Conservation (phyloP, 306 rosid species). For the Quercus rubra region DNA sequence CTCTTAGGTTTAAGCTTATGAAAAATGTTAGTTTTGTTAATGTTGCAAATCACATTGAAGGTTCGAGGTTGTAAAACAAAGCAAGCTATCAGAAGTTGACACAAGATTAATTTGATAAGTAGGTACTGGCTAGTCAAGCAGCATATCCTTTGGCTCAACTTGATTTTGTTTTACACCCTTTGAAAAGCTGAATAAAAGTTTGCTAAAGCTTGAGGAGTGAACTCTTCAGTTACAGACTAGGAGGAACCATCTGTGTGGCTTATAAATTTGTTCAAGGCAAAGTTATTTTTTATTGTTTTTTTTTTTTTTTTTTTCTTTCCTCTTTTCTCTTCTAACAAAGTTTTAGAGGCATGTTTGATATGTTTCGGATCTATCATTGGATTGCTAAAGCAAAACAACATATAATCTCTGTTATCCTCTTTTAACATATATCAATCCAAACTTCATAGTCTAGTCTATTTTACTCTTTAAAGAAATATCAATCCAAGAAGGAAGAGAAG, state of each 20-base stretch:
- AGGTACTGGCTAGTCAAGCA: background rate
- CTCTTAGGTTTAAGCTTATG: background rate
- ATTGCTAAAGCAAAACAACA: background rate
- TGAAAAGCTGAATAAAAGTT: background rate
- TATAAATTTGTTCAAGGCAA: too few relatives aligned
- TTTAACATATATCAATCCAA: background rate
- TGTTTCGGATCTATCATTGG: background rate
- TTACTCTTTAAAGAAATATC: background rate
- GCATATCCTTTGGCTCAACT: background rate
- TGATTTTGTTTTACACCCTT: background rate
- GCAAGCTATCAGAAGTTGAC: background rate
- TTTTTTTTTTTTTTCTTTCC: too few relatives aligned
- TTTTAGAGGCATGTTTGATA: background rate
- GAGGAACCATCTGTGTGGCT: too few relatives aligned
- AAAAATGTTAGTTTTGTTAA: background rate
- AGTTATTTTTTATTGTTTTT: too few relatives aligned
- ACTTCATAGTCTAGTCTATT: background rate
- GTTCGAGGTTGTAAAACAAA: background rate
- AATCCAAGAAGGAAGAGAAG: background rate
- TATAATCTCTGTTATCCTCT: background rate
- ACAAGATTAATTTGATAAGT: background rate
- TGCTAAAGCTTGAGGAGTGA: background rate
- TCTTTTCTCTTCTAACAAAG: background rate
- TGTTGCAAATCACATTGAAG: background rate
- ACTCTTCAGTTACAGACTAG: too few relatives aligned